Evolutionary conservation across 768 basidiomycete species (phyloP).

Genomic region (Mycena rosella): DNA sequence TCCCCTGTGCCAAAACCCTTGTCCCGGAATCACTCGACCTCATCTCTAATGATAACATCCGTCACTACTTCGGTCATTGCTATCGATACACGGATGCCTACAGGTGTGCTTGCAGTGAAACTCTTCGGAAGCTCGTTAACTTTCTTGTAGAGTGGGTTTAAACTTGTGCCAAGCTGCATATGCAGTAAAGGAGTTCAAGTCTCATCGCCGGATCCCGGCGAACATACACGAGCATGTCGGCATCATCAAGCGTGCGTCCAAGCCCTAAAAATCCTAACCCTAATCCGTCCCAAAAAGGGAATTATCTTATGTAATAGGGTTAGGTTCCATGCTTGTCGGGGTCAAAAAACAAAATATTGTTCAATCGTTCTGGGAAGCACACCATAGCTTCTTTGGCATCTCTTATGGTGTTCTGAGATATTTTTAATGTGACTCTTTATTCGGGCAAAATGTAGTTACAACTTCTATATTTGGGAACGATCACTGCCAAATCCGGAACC

Average conservation of each 20-base stretch:
- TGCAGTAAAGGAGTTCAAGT: constrained; percentile 10
- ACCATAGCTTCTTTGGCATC: constrained; percentile 1
- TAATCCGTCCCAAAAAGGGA: constrained; percentile 2
- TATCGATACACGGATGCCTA: constrained; percentile 24
- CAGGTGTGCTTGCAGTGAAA: not conserved
- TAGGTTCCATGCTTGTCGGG: constrained; percentile 1
- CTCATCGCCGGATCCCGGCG: constrained; percentile 8
- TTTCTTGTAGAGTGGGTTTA: not conserved
- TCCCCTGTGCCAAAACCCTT: constrained; percentile 3
- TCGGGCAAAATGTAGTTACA: not conserved
- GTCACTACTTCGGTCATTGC: constrained; percentile 19
- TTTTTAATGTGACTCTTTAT: not conserved
- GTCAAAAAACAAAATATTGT: constrained; percentile 2
- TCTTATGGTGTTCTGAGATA: not conserved
- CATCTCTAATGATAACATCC: constrained; percentile 7
- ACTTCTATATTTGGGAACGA: not conserved
- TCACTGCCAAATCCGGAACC: too few relatives aligned
- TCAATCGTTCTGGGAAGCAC: not conserved
- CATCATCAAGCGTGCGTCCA: constrained; percentile 6
- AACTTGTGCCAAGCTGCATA: constrained; percentile 18
- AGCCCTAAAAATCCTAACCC: not conserved
- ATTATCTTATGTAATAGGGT: constrained; percentile 4
- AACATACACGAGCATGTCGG: not conserved
- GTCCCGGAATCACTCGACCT: constrained; percentile 4
- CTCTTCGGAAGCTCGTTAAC: not conserved